Conservation (phyloP, 2,329 filamentous ascomycete genomes). For the Ophiostoma australiae region DNA sequence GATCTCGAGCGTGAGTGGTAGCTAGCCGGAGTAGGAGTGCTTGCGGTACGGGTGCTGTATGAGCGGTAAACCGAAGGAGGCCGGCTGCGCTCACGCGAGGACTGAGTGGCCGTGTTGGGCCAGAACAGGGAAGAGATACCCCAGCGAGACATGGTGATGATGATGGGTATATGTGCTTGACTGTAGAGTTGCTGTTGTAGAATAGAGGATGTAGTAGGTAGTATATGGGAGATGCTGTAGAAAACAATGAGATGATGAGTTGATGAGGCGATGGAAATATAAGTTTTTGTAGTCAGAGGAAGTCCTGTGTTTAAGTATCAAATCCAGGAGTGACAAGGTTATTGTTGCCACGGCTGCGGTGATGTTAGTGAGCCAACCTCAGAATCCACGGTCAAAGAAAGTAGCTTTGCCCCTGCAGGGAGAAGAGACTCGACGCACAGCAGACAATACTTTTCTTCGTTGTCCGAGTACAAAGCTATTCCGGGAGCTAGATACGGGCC, state of each 20-base stretch:
- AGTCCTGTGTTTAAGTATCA: not conserved
- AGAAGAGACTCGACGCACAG: not conserved
- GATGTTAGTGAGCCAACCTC: not conserved
- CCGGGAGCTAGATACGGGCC: not conserved
- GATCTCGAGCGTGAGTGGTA: not conserved
- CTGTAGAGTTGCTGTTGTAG: not conserved
- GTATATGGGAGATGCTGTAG: not conserved
- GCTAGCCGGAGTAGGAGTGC: not conserved
- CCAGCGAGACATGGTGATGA: constrained; percentile 2
- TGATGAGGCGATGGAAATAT: too few species aligned
- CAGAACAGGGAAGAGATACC: not conserved
- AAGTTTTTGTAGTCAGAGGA: not conserved
- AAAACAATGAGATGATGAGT: not conserved
- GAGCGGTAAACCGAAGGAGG: not conserved
- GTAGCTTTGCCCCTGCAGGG: not conserved
- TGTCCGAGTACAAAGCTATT: constrained; percentile 8
- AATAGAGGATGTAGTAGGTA: not conserved
- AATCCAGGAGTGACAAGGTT: not conserved
- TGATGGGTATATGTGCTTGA: not conserved
- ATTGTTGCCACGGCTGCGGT: not conserved
- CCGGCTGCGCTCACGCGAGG: not conserved
- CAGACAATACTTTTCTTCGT: not conserved
- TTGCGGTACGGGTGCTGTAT: not conserved
- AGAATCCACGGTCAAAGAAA: not conserved
- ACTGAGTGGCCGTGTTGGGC: not conserved